A percentile compares a stretch with the other conserved stretches of the same genome.
These are phyloP conservation scores for Aspergillus brasiliensis DNA, from an alignment of 2,329 filamentous ascomycete species.

Conservation along the genomic window DNA sequence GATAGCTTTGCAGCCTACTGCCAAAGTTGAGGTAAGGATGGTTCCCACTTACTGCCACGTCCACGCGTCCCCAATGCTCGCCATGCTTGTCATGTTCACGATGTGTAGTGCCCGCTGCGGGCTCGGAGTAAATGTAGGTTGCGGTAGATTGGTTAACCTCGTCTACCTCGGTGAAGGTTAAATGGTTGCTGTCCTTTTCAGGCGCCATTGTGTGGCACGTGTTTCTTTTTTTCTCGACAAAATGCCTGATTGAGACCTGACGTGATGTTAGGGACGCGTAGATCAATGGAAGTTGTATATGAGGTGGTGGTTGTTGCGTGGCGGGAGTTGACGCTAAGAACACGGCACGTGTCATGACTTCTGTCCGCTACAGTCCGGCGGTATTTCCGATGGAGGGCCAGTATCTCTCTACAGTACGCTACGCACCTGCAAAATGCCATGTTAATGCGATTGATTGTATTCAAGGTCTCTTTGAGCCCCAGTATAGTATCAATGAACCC, in stretches of 20 bases:
- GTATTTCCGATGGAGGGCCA: not conserved
- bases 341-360: not conserved
- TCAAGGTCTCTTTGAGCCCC: not conserved
- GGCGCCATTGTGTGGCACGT: constrained; percentile 18
- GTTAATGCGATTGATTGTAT: constrained; percentile 8
- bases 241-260: too few relatives aligned
- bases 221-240: too few relatives aligned
- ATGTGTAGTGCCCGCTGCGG: constrained; percentile 9
- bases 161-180: constrained; percentile 46
- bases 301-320: not conserved
- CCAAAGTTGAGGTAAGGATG: too few relatives aligned
- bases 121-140: constrained; percentile 52
- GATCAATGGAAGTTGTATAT: not conserved
- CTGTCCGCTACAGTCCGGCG: not conserved
- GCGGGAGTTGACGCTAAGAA: not conserved
- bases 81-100: not conserved
- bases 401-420: not conserved
- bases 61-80: constrained; percentile 42
- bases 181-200: constrained; percentile 8
- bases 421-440: not conserved
- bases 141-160: constrained; percentile 53
- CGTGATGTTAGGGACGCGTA: not conserved
- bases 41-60: constrained; percentile 41
- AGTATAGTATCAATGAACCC: constrained; percentile 7
- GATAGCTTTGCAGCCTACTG: not conserved